Base-by-base conservation (phyloP, 768 basidiomycete species). In the Mycena maculata region DNA sequence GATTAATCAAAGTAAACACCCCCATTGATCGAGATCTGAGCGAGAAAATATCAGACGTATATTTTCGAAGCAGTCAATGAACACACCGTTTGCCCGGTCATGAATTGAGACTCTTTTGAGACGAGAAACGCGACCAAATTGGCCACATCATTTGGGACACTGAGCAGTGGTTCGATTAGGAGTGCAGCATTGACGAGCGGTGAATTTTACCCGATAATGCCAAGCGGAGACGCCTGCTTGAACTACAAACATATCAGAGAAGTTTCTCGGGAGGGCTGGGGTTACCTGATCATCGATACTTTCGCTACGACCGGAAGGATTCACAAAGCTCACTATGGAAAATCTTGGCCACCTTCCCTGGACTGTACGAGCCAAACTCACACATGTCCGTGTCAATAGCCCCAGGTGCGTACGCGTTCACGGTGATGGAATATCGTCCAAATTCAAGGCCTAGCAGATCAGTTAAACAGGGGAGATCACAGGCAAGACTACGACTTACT, bases 71-170 rank as follows among this genome's bases (percentile, higher is more conserved):
- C 13, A 4, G 2, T 30, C 28, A 23, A 2, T 20, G 31, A 6
- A 67, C 65, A n/a, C 1, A 62, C 65, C 25, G n/a, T 67, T 67
- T 67, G 60, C 15, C 77, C 77, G 0, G 78, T 78, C 3, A 77
- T 76, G 41, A 73, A 78, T 28, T 49, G 42, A 2, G 77, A 72
- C 18, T 78, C 73, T 25, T 70, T 67, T 4, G 75, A 73, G 7
- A 72, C 77, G n/a, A 78, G 62, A 67, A 74, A 78, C 16, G 78
- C 73, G 0, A 78, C 77, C 4, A 78, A 38, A 9, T 45, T 48
- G 0, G 78, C 73, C 28, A 78, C 54, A 33, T 79, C 76, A 6
- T 67, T 38, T 2, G 75, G 44, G 8, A 20, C n/a, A 18, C 5
- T 13, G 11, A 2, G 55, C 18, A 33, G 39, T 49, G 8, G 33